Evolutionary conservation across 169 alveolate species (phyloP), one percentile per base, ranked within the genome.

Genomic region (Cryptosporidium viatorum): DNA sequence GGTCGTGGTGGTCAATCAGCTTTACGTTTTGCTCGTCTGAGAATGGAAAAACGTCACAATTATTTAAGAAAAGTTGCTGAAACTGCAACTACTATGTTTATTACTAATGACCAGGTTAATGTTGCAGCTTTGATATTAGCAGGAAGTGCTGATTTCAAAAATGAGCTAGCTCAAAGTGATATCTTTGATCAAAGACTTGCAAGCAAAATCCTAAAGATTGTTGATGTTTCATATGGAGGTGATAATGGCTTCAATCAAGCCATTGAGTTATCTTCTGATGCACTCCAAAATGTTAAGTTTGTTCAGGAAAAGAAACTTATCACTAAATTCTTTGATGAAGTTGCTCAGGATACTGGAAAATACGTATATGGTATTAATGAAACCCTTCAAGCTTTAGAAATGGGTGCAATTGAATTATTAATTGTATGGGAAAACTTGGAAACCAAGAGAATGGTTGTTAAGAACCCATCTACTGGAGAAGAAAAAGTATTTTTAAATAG

Each of bases 1-100:
- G 99, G 99, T 43, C 94, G 99, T 80, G 99, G 99, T 70, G 99
- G 99, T 35, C 99, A 99, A 96, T 98, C 99, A 37, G 99, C 99
- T n/a, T 94, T 98, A 92, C 96, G 99, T 91, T 98, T 98, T 93
- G 99, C 99, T n/a, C 97, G 99, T 37, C 94, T 98, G 41, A 96
- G 99, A 91, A 95, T 97, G 95, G 99, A 98, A 93, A 97, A 97
- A 92, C 94, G 99, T 67, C 99, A 98, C 86, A 98, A 98, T 87
- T 98, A 98, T 92, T 93, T 98, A 33, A 93, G 99, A 68, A 98
- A 97, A 87, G 99, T 98, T 10, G 99, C 99, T 26, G 99, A 98
- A 93, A 94, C 95, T 43, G 99, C 99, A 9, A 96, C 97, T n/a
- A 93, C 94, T 31, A 95, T 97, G 94, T 98, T 98, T 94, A 98